These are phyloP conservation scores for Suhomyces coccinellae DNA, from an alignment of 1,139 yeast genomes.

Conservation along the genomic window DNA sequence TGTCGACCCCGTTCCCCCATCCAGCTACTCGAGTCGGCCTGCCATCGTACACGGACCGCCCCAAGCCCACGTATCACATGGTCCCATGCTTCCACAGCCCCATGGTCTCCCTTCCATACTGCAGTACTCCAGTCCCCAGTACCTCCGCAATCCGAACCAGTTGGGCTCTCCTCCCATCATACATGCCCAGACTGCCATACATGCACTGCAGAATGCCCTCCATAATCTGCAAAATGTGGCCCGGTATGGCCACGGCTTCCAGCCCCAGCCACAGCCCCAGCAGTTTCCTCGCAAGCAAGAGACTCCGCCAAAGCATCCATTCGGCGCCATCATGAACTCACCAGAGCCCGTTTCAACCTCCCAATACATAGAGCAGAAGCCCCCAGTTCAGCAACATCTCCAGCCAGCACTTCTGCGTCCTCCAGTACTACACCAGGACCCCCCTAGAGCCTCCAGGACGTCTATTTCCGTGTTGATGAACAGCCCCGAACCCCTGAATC, in stretches of 20 bases:
- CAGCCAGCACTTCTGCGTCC: slow-evolving; percentile 1
- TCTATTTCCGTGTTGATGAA: slow-evolving; percentile 18
- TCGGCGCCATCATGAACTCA: slow-evolving; percentile 3
- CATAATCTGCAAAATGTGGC: background rate
- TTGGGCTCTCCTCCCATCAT: slow-evolving; percentile 9
- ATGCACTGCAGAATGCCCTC: no score
- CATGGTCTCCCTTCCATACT: slow-evolving; percentile 3
- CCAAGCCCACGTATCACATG: background rate
- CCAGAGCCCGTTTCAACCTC: slow-evolving; percentile 3
- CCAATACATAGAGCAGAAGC: background rate
- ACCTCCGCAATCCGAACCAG: slow-evolving; percentile 2
- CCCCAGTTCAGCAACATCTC: background rate
- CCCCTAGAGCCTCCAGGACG: slow-evolving; percentile 10
- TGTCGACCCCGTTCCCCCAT: background rate
- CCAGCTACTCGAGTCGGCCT: background rate
- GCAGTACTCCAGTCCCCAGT: slow-evolving; percentile 3
- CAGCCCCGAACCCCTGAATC: slow-evolving; percentile 12
- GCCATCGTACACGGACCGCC: background rate
- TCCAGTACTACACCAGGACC: slow-evolving; percentile 1
- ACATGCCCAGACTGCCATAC: slow-evolving; percentile 1
- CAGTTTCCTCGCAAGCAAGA: background rate
- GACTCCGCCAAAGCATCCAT: background rate
- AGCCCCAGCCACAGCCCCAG: background rate
- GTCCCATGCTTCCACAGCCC: background rate
- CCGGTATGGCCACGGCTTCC: slow-evolving; percentile 4